Evolutionary conservation across 768 basidiomycete species (phyloP), one percentile per base, ranked within the genome.

Genomic region (Macrolepiota albuminosa): DNA sequence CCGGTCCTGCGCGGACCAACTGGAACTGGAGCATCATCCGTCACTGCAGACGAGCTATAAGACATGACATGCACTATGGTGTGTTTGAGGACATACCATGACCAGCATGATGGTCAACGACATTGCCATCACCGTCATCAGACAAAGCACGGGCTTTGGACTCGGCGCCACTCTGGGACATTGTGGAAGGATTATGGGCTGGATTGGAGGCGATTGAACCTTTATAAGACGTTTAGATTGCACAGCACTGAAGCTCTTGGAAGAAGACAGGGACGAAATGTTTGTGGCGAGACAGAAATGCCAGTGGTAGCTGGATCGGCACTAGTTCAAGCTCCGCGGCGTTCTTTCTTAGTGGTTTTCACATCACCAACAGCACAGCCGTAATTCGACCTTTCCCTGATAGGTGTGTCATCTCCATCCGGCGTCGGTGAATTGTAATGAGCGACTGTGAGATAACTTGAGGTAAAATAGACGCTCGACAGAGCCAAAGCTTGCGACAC

Each of bases 31-130:
- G 67, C 59, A 4, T 89, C 86, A 4, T 89, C 88, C 45, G 89
- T 90, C 29, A 91, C 89, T 90, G 55, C 13, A n/a, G 1, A 54
- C 21, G 26, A 33, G 14, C 16, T 9, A 29, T 42, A 7, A 48
- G 37, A 45, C 21, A 36, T 14, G 37, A 45, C 21, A 36, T 14
- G 31, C 13, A 53, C 13, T 40, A 21, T 54, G 59, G 62, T 56
- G 51, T 34, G 29, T 40, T 37, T 59, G 26, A 57, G 69, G 76
- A 68, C 80, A 66, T 68, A 88, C 89, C 89, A 68, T 82, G 70
- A 33, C 84, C 83, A 50, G 87, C 85, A 58, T 83, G 72, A 70
- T 88, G 88, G 70, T 90, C 89, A 6, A 90, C 89, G 33, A 90
- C 88, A 64, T 89, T 87, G 33, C 81, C 78, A 29, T 74, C 71